phyloP scores from a whole-genome alignment of 2,329 filamentous ascomycete species.

The Diaporthe sp. region DNA sequence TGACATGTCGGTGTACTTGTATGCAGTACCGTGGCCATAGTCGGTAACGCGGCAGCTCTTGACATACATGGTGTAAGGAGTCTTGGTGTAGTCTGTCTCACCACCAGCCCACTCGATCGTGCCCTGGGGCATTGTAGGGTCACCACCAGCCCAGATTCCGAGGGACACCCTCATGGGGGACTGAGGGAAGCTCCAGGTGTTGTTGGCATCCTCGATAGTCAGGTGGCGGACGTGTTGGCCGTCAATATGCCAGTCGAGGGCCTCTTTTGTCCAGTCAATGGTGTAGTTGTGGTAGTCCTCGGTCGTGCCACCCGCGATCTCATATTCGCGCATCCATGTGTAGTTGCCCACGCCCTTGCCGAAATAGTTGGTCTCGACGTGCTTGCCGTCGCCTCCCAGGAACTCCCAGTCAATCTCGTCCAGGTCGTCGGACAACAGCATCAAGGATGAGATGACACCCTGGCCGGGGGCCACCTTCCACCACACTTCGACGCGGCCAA shows the following conservation, averaged over 20 bases:
- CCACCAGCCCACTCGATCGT: conserved; percentile 81
- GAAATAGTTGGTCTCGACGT: conserved; percentile 82
- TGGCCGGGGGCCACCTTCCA: conserved; percentile 82
- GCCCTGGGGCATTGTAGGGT: conserved; percentile 66
- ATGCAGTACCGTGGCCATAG: conserved; percentile 74
- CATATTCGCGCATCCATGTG: conserved; percentile 74
- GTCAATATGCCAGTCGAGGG: conserved; percentile 79
- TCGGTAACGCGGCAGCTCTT: conserved; percentile 70
- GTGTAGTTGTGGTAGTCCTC: conserved; percentile 82
- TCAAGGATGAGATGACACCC: conserved; percentile 86
- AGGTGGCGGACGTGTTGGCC: conserved; percentile 75
- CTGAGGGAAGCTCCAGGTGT: conserved; percentile 78
- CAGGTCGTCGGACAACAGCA: conserved; percentile 85
- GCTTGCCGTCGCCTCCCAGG: conserved; percentile 74
- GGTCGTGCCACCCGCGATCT: conserved; percentile 67
- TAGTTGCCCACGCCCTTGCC: conserved; percentile 78
- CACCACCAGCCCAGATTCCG: conserved; percentile 76
- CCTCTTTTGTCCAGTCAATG: conserved; percentile 78
- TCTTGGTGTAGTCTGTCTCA: conserved; percentile 73
- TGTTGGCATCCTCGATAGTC: conserved; percentile 71
- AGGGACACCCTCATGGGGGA: conserved; percentile 81
- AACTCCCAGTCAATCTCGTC: conserved; percentile 94
- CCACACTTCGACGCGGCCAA: conserved; percentile 82
- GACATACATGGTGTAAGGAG: conserved; percentile 82
- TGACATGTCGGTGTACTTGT: conserved; percentile 73